Conservation (phyloP, 2,329 filamentous ascomycete species). For the Pseudocercospora pini-densiflorae region DNA sequence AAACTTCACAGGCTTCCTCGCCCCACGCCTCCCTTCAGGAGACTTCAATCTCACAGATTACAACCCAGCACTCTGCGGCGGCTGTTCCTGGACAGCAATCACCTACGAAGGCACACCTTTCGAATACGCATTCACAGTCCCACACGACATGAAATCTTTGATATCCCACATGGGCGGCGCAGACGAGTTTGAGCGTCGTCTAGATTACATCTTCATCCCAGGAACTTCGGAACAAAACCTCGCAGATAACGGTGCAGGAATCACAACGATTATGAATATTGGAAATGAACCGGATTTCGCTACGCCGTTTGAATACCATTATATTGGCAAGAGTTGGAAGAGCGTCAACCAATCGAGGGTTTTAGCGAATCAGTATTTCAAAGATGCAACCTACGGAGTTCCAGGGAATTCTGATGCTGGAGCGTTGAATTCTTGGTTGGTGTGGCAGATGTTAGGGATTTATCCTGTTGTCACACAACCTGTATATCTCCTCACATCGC, state of each 20-base stretch:
- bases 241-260: constrained; percentile 43
- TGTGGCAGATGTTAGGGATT: constrained; percentile 42
- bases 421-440: constrained; percentile 38
- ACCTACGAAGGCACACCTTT: constrained; percentile 50
- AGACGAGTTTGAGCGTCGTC: constrained; percentile 44
- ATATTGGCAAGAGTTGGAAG: constrained; percentile 39
- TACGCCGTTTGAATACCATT: constrained; percentile 41
- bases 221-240: constrained; percentile 42
- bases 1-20: constrained; percentile 41
- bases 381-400: constrained; percentile 36
- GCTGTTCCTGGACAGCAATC: constrained; percentile 48
- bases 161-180: constrained; percentile 50
- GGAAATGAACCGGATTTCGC: constrained; percentile 42
- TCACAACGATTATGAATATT: constrained; percentile 43
- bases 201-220: constrained; percentile 49
- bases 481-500: constrained; percentile 41
- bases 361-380: constrained; percentile 37
- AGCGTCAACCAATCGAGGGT: constrained; percentile 32
- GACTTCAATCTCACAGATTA: constrained; percentile 42
- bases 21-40: constrained; percentile 35
- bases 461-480: constrained; percentile 39
- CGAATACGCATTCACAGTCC: constrained; percentile 51
- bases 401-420: constrained; percentile 41
- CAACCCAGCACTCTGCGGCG: constrained; percentile 48
- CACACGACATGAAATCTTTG: constrained; percentile 48